These are phyloP conservation scores for Chenopodium suecicum DNA, from an alignment of 148 eudicot species.

Conservation along the genomic window DNA sequence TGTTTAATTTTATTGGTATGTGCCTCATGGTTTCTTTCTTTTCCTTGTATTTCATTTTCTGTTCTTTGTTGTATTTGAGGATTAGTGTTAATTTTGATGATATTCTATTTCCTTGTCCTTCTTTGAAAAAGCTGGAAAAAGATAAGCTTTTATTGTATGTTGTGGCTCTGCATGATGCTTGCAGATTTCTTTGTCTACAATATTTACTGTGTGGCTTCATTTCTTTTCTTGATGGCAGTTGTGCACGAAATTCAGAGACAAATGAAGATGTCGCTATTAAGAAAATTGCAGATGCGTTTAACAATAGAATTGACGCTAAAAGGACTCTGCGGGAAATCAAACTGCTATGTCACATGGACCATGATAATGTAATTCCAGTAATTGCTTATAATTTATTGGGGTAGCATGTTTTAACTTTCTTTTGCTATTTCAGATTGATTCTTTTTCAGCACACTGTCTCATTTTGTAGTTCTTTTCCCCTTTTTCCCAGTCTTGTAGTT, in stretches of 20 bases:
- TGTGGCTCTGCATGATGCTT: not conserved
- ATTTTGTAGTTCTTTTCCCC: not conserved
- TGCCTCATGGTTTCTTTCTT: not conserved
- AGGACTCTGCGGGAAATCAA: slow-evolving; percentile 89
- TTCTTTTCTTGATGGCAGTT: slow-evolving; percentile 42
- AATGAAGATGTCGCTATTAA: slow-evolving; percentile 91
- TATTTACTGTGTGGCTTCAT: not conserved
- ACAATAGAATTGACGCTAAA: slow-evolving; percentile 85
- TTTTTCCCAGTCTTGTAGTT: not conserved
- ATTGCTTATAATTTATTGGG: not conserved
- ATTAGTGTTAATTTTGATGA: not conserved
- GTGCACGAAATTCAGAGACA: slow-evolving; percentile 78
- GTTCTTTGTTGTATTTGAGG: not conserved
- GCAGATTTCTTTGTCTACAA: not conserved
- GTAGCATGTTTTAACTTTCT: slow-evolving; percentile 9
- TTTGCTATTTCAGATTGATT: not conserved
- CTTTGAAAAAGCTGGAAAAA: not conserved
- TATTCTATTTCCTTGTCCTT: not conserved
- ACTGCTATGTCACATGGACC: slow-evolving; percentile 89
- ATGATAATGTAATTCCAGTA: slow-evolving; percentile 68
- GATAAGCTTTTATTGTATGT: not conserved
- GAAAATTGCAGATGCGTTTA: slow-evolving; percentile 85
- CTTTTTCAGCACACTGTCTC: not conserved
- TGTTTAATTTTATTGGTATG: not conserved
- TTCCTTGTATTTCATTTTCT: not conserved